phyloP scores from a whole-genome alignment of 2,329 filamentous ascomycete genomes.

The Calonectria multiphialidica region DNA sequence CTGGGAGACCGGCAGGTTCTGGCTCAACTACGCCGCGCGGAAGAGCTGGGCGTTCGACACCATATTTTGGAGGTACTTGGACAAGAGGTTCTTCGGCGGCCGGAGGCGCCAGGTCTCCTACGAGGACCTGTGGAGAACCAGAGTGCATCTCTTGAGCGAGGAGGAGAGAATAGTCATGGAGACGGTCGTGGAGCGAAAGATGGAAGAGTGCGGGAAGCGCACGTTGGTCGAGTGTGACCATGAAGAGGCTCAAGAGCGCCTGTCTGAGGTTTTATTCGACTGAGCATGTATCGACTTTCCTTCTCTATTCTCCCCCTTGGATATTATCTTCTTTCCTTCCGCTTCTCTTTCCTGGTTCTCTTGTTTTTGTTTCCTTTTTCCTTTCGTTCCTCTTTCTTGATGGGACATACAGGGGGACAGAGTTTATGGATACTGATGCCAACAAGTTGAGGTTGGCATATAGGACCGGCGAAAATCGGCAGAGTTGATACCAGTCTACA shows the following conservation, averaged over 20 bases:
- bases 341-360: no score
- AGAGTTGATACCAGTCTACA: not conserved
- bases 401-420: not conserved
- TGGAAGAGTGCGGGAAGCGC: not conserved
- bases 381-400: no score
- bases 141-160: not conserved
- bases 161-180: not conserved
- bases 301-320: no score
- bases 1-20: conserved; percentile 50
- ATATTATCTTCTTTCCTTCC: no score
- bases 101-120: not conserved
- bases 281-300: not conserved
- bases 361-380: no score
- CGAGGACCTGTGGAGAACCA: not conserved
- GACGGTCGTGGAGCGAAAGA: not conserved
- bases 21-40: conserved; percentile 49
- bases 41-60: conserved; percentile 54
- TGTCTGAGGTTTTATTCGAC: not conserved
- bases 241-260: not conserved
- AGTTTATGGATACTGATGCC: not conserved
- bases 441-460: not conserved
- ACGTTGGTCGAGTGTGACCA: not conserved
- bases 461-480: not conserved
- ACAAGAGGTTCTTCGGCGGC: conserved; percentile 47
- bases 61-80: conserved; percentile 51